Evolutionary conservation across 2,329 filamentous ascomycete species (phyloP), one percentile per base, ranked within the genome.

Genomic region (Didymella arachidicola): DNA sequence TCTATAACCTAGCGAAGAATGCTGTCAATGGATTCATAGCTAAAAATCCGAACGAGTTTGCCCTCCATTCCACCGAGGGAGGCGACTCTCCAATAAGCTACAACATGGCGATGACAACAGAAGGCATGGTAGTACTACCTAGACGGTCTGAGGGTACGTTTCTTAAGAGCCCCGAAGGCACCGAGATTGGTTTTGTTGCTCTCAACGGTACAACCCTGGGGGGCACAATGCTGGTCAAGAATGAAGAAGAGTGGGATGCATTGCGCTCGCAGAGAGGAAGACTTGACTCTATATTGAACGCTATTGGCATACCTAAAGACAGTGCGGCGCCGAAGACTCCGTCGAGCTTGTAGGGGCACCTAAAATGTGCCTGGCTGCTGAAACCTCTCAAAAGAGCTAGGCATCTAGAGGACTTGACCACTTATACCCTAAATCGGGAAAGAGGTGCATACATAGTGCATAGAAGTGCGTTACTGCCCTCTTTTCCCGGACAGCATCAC

Each of bases 151-250:
- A 84, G 64, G 78, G 77, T 10, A 77, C 77, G 0, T 72, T 69
- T 34, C 72, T 84, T 4, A 73, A 73, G 2, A 69, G 79, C 7
- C 75, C 79, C 16, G 64, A 75, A 32, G 77, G 73, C 7, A 72
- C 69, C 5, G 73, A 77, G 5, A 64, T 81, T 8, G 75, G 73
- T 6, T 76, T 79, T 39, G 77, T 86, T 16, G 81, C 81, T 8
- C 66, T 86, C 34, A 87, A 87, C 60, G 85, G 85, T 3, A 87
- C 85, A 0, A 77, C 85, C 18, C 75, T 87, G 3, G 84, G 79
- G 1, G 84, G 83, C 1, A 86, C 84, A 4, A 71, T 86, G 60
- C 84, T 87, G 84, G 84, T 87, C 19, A 87, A 86, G 70, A 74
- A 79, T 7, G 75, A 83, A 65, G 77, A 76, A 8, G 82, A 86